These are phyloP conservation scores for Cystobasidium sp. DNA, from an alignment of 1,284 basidiomycete genomes.

Conservation along the genomic window DNA sequence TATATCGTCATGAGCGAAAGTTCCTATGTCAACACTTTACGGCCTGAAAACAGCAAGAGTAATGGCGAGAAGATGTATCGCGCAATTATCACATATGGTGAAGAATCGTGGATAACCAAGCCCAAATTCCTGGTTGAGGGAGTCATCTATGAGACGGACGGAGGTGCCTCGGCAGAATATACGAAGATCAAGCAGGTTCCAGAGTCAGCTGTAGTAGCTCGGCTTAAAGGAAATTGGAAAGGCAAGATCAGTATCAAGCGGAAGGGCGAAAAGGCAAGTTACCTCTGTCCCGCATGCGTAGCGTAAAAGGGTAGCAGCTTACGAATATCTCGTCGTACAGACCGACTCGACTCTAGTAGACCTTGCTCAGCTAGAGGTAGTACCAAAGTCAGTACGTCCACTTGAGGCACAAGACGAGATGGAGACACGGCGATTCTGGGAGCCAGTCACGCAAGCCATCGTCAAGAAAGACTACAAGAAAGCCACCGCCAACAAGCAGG, in stretches of 20 bases:
- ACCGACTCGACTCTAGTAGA: constrained; percentile 69
- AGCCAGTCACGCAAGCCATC: constrained; percentile 75
- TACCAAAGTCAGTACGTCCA: constrained; percentile 84
- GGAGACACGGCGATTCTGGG: constrained; percentile 90
- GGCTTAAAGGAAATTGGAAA: constrained; percentile 87
- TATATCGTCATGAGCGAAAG: constrained; percentile 84
- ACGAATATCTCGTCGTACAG: neutral
- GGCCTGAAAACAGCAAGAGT: constrained; percentile 61
- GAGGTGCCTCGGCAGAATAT: constrained; percentile 62
- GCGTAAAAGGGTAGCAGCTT: neutral
- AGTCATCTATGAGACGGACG: constrained; percentile 78
- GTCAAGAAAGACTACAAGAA: constrained; percentile 84
- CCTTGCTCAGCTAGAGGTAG: constrained; percentile 70
- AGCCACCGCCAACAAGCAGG: constrained; percentile 83
- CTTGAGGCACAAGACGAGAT: constrained; percentile 74
- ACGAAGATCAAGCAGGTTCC: constrained; percentile 90
- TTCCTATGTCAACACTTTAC: constrained; percentile 72
- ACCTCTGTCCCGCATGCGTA: neutral
- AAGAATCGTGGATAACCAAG: constrained; percentile 94
- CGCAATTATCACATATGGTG: constrained; percentile 90
- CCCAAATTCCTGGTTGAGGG: constrained; percentile 88
- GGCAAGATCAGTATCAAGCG: constrained; percentile 79
- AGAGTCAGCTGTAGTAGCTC: constrained; percentile 72
- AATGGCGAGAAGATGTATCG: constrained; percentile 65
- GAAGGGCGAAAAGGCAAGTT: constrained; percentile 65